phyloP scores from a whole-genome alignment of 306 rosid species.

The Aeschynomene evenia region DNA sequence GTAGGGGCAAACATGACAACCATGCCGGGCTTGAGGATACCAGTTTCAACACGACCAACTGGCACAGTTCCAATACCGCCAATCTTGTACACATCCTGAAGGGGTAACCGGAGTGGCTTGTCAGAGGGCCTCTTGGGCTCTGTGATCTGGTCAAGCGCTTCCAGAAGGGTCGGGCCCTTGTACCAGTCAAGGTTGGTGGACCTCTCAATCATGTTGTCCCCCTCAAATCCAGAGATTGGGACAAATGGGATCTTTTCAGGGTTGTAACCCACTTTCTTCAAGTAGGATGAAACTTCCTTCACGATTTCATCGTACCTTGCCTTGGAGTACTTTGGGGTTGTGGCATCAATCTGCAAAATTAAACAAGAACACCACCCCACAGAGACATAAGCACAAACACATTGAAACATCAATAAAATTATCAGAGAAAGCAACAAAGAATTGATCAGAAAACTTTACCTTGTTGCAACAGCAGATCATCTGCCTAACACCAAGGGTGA shows the following conservation, averaged over 20 bases:
- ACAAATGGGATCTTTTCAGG: conserved; percentile 5
- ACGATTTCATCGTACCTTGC: conserved; percentile 24
- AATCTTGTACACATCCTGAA: conserved; percentile 15
- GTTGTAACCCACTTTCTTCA: conserved; percentile 20
- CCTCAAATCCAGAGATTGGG: not conserved
- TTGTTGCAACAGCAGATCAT: conserved; percentile 44
- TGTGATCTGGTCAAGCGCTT: not conserved
- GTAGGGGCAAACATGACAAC: conserved; percentile 38
- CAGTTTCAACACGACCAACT: conserved; percentile 38
- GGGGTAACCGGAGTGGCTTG: conserved; percentile 10
- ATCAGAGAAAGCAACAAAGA: not conserved
- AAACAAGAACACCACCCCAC: not conserved
- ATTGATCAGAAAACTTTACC: not conserved
- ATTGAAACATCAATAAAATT: not conserved
- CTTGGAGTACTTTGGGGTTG: conserved; percentile 18
- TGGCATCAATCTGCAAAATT: conserved; percentile 17
- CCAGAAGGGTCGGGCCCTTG: conserved; percentile 18
- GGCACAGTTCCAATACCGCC: conserved; percentile 45
- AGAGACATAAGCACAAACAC: not conserved
- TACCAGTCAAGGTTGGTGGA: conserved; percentile 23
- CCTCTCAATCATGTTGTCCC: conserved; percentile 19
- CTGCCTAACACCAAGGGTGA: conserved; percentile 48
- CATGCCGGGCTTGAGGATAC: conserved; percentile 37
- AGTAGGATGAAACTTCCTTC: conserved; percentile 23
- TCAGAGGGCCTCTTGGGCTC: conserved; percentile 4